These are phyloP conservation scores for Testicularia cyperi DNA, from an alignment of 1,284 basidiomycete genomes.

Conservation along the genomic window DNA sequence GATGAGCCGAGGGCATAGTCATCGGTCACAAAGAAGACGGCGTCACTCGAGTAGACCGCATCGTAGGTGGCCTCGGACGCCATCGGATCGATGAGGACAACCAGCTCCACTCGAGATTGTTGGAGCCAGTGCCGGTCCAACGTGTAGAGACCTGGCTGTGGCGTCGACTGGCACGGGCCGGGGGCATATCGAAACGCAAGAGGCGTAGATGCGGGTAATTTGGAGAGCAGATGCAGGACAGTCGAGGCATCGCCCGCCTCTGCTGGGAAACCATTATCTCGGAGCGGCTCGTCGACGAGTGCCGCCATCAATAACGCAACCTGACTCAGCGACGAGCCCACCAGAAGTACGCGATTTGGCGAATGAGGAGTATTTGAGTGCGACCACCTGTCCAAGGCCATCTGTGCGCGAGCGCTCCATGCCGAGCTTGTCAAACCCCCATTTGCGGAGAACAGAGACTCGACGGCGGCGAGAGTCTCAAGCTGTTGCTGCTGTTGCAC, in stretches of 20 bases:
- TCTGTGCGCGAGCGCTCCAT: no score
- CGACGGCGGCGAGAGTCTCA: no score
- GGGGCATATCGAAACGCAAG: constrained; percentile 20
- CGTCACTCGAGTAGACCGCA: constrained; percentile 37
- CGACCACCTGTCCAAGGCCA: no score
- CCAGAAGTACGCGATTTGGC: constrained; percentile 9
- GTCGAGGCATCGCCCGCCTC: constrained; percentile 5
- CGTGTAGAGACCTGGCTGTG: neutral
- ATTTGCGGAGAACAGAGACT: no score
- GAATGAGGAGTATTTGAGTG: no score
- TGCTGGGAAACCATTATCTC: constrained; percentile 11
- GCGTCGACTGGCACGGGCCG: constrained; percentile 4
- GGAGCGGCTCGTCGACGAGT: constrained; percentile 41
- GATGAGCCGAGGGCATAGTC: constrained; percentile 23
- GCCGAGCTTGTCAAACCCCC: no score
- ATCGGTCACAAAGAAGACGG: constrained; percentile 32
- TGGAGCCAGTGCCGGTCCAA: constrained; percentile 40
- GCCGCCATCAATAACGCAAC: constrained; percentile 15
- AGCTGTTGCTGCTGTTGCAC: no score
- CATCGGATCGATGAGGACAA: constrained; percentile 20
- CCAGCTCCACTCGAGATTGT: constrained; percentile 19
- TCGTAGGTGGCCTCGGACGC: constrained; percentile 10
- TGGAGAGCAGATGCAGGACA: constrained; percentile 2
- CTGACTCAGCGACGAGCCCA: constrained; percentile 27
- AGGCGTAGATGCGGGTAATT: constrained; percentile 1